Base-by-base conservation (phyloP, 2,329 filamentous ascomycete species). In the Epicoccum nigrum region DNA sequence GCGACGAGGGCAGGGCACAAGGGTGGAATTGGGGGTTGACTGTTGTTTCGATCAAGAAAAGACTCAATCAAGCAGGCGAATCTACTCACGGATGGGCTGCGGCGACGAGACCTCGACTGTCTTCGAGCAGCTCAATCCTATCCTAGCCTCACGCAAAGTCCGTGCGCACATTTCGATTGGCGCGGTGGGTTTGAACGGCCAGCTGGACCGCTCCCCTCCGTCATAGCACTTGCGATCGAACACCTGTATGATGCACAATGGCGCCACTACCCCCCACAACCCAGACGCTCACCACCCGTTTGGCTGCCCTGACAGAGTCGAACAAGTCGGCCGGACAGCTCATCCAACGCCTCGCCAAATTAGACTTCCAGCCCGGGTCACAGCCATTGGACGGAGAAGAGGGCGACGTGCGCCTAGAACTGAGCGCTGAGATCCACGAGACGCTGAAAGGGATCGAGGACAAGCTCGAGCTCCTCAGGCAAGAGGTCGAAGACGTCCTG, bases 391-490 rank as follows among this genome's bases (percentile, higher is more conserved):
- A 81, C 25, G 56, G 75, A 83, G 51, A 89, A 82, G 79, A 88
- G 80, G 75, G 86, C 78, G 81, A 84, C 56, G 79, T 80, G 5
- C 84, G 87, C 48, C 72, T 86, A 16, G 92, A 96, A 74, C 82
- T 97, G 27, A 84, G 85, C 58, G 80, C 84, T 17, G 92, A 97
- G 71, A 96, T 97, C 57, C 86, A 88, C 60, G 86, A 90, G 65
- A 83, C 83, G 15, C 75, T 97, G 54, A 87, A 90, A 62, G 86
- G 89, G 50, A 84, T 89, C 41, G 87, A 95, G 63, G 90, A 95
- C 56, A 90, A 96, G 52, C 83, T 94, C 58, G 92, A 96, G 71
- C 74, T 94, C 15, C 69, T 97, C 27, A 80, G 79, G 39, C 90
- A 94, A 68, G 92, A 96, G 65, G 81, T 90, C 21, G 83, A 88